Conservation (phyloP, 352 stramenopile genomes). For the Phytophthora megakarya region DNA sequence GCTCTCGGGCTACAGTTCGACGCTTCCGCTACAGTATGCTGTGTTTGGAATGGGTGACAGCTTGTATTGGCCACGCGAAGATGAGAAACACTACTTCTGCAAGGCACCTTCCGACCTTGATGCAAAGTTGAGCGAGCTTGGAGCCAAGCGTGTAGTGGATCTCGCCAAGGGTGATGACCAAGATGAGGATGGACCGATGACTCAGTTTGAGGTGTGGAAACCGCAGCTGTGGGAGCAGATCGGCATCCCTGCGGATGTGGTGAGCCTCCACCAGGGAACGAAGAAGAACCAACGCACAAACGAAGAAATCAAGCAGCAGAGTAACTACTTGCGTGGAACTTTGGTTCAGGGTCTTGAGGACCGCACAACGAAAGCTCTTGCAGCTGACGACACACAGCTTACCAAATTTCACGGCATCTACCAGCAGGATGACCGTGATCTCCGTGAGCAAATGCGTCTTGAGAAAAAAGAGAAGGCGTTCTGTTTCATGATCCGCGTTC, state of each 20-base stretch:
- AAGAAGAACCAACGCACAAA: constrained; percentile 83
- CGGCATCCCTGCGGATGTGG: constrained; percentile 61
- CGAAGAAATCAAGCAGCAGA: constrained; percentile 85
- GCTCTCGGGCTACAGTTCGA: constrained; percentile 59
- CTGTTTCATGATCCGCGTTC: constrained; percentile 97
- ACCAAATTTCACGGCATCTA: constrained; percentile 99
- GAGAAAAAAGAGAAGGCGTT: constrained; percentile 92
- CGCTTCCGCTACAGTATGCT: constrained; percentile 72
- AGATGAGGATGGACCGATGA: constrained; percentile 76
- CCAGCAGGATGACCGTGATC: constrained; percentile 96
- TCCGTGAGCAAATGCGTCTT: constrained; percentile 75
- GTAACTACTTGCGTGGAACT: constrained; percentile 79
- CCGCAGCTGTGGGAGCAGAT: constrained; percentile 76
- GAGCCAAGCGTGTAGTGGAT: constrained; percentile 61
- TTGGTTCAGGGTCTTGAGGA: constrained; percentile 71
- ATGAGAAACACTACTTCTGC: constrained; percentile 88
- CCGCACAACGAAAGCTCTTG: constrained; percentile 71
- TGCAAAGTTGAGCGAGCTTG: constrained; percentile 75
- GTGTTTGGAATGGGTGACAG: constrained; percentile 84
- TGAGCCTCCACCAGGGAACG: constrained; percentile 42
- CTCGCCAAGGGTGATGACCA: constrained; percentile 81
- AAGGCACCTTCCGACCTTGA: constrained; percentile 74
- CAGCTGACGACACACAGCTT: constrained; percentile 74
- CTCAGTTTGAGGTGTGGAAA: constrained; percentile 78
- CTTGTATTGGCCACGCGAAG: constrained; percentile 80